Evolutionary conservation across 2,329 filamentous ascomycete species (phyloP).

Genomic region (Pseudonectria buxi): DNA sequence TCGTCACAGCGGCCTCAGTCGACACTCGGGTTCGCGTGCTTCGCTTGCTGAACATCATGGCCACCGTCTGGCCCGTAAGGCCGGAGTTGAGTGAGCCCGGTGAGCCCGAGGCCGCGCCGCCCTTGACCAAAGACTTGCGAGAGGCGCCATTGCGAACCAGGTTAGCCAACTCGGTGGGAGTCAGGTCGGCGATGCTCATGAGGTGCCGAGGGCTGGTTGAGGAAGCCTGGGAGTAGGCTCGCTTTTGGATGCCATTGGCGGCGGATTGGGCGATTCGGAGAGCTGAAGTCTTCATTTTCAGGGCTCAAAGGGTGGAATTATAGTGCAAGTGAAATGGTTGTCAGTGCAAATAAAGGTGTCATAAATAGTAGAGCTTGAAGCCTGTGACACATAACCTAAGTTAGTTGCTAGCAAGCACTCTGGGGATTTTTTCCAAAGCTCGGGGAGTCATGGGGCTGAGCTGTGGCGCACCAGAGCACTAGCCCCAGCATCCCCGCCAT

Average conservation of each 20-base stretch:
- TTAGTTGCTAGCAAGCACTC: too few species aligned
- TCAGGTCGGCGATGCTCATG: slow-evolving; percentile 83
- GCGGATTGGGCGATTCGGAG: slow-evolving; percentile 28
- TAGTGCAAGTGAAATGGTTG: not conserved
- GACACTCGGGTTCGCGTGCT: slow-evolving; percentile 90
- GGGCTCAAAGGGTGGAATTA: not conserved
- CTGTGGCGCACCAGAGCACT: too few species aligned
- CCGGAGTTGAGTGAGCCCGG: slow-evolving; percentile 54
- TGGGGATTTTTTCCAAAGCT: too few species aligned
- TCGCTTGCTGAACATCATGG: slow-evolving; percentile 95
- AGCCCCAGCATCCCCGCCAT: too few species aligned
- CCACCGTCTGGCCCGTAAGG: slow-evolving; percentile 72
- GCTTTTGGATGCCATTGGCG: slow-evolving; percentile 31
- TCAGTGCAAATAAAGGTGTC: not conserved
- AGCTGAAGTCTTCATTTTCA: slow-evolving; percentile 29
- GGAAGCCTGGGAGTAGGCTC: slow-evolving; percentile 35
- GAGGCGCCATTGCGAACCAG: slow-evolving; percentile 76
- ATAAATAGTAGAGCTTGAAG: not conserved
- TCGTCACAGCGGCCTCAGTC: slow-evolving; percentile 82
- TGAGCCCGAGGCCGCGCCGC: slow-evolving; percentile 45
- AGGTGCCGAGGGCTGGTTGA: slow-evolving; percentile 64
- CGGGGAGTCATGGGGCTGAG: too few species aligned
- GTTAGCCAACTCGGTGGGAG: slow-evolving; percentile 68
- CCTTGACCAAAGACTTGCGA: slow-evolving; percentile 73
- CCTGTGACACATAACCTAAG: too few species aligned